These are phyloP conservation scores for Amborella trichopoda DNA, from an alignment of 164 flowering plant species.

Conservation along the genomic window DNA sequence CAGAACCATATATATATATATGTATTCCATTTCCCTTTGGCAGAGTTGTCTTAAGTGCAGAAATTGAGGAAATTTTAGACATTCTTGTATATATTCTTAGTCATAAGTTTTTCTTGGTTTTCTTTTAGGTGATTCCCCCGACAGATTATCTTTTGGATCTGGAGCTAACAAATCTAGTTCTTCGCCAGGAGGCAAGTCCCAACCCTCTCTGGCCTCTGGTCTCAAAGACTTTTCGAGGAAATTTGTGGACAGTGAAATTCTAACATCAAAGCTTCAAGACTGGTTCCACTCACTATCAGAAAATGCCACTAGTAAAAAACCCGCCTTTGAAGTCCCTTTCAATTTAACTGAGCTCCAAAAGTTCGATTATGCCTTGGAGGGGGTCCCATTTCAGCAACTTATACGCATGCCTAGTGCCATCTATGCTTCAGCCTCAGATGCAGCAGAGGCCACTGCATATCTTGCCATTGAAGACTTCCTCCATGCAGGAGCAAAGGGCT, in stretches of 20 bases:
- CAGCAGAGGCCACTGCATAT: slow-evolving; percentile 60
- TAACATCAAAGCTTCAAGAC: slow-evolving; percentile 42
- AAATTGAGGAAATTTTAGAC: too few relatives aligned
- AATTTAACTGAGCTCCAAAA: slow-evolving; percentile 81
- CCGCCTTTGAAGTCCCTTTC: slow-evolving; percentile 65
- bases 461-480: slow-evolving; percentile 90
- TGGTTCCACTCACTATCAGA: slow-evolving; percentile 42
- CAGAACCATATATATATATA: too few relatives aligned
- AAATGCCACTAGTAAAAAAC: slow-evolving; percentile 14
- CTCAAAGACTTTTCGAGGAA: slow-evolving; percentile 62
- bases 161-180: slow-evolving; percentile 59
- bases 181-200: slow-evolving; percentile 44
- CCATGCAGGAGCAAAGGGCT: slow-evolving; percentile 67
- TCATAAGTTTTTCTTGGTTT: too few relatives aligned
- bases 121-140: slow-evolving; percentile 81
- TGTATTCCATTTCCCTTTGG: too few relatives aligned
- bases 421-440: slow-evolving; percentile 62
- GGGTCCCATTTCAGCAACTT: slow-evolving; percentile 77
- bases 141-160: slow-evolving; percentile 61
- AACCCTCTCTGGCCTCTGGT: slow-evolving; percentile 11
- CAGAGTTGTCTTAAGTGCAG: too few relatives aligned
- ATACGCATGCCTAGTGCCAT: slow-evolving; percentile 83
- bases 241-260: slow-evolving; percentile 48
- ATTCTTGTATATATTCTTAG: too few relatives aligned
- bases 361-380: slow-evolving; percentile 86